Evolutionary conservation across 345 rosid genomes (phyloP), one percentile per base, ranked within the genome.

Genomic region (Atalantia buxifolia): DNA sequence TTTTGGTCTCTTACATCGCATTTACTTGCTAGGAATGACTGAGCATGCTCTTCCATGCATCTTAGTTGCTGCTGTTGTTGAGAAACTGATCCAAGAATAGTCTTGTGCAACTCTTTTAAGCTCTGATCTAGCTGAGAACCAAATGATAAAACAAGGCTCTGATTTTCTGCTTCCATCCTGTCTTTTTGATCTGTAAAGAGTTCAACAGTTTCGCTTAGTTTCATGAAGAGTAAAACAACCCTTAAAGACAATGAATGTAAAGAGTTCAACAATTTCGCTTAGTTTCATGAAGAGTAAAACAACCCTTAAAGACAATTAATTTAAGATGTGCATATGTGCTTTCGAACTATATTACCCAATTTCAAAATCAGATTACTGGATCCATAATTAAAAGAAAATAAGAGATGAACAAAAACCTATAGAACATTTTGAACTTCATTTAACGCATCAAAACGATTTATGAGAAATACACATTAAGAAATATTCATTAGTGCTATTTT

Each of bases 91-190:
- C 92, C 91, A 27, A 95, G 78, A 66, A 93, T 86, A 77, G 86
- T 86, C 72, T 83, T 89, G 80, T 91, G 98, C 83, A 93, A 66
- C 76, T 85, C 88, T 79, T 88, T 90, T 77, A 95, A 86, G 79
- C 86, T 86, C 76, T 88, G 92, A 71, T 92, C 98, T 71, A 95
- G 94, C 82, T 91, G 92, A 79, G 97, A 95, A 79, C 99, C 99
- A 82, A 93, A 93, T 50, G 83, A 81, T 83, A 93, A 79, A 84
- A 95, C 88, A 80, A 79, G 82, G 80, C 81, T 88, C 53, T 82
- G 90, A 76, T 95, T 93, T 78, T 91, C 93, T 6, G 89, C 85
- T 88, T 92, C 99, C 88, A 92, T 86, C 80, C 86, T 85, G 74
- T 88, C 90, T 80, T 92, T 95, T 72, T 87, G 79, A 78, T 93